Evolutionary conservation across 148 eudicot genomes (phyloP), one percentile per base, ranked within the genome.

Genomic region (Spergularia marina): DNA sequence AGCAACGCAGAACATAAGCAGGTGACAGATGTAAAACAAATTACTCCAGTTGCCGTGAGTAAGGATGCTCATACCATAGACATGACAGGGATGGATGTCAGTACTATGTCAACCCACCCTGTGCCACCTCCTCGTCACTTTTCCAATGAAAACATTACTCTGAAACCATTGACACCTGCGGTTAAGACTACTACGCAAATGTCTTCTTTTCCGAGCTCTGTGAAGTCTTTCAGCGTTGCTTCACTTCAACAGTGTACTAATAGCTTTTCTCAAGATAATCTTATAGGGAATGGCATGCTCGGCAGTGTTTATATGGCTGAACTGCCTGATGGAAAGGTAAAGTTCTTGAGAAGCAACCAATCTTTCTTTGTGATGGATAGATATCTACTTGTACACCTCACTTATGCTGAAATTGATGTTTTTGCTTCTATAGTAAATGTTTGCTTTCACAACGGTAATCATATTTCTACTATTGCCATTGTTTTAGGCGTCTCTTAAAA

Each of bases 261-360:
- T 65, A 92, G 99, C 87, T 96, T 96, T 87, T 91, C 98, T 65
- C 90, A 91, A 83, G 97, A 88, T 59, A 91, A 92, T 81, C 87
- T 88, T 75, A 78, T 96, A 54, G 99, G 99, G 76, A 84, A 80
- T 60, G 99, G 99, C 83, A 74, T 72, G 78, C 78, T 91, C 60
- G 97, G 99, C 44, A 81, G 86, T 54, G 95, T 96, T 58, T 96
- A 92, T 72, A 80, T 84, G 77, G 97, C 94, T 53, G 85, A 87
- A 74, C 85, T 89, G 84, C 89, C 98, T 39, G 74, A 79, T 71
- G 90, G 96, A 77, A 86, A 86, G 94, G 99, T 92, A 85, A 78
- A 44, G 6, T 25, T 21, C 49, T 75, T 7, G 8, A 62, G 18
- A 30, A 55, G 25, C 73, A 18, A 14, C 49, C 52, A 44, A 18